Evolutionary conservation across 2,329 filamentous ascomycete species (phyloP).

Genomic region (Colletotrichum tamarilloi): DNA sequence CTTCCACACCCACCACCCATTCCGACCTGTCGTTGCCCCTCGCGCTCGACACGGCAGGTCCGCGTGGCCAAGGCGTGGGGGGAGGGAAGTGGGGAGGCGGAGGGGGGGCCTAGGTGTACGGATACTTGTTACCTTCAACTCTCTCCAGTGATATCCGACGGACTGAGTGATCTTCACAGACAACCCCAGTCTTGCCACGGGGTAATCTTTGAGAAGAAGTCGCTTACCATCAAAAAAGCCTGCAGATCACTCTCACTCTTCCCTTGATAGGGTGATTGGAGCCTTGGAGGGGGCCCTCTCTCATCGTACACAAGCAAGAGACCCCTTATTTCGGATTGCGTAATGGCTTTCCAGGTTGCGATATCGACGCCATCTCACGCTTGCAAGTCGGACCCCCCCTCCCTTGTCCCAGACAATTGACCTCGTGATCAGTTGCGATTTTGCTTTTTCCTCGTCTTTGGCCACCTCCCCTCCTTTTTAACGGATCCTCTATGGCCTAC

Average conservation of each 20-base stretch:
- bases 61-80: constrained; percentile 8
- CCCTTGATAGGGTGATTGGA: not conserved
- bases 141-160: not conserved
- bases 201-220: not conserved
- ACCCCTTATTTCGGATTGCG: constrained; percentile 2
- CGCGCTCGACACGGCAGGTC: constrained; percentile 16
- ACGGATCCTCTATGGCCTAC: not conserved
- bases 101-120: not conserved
- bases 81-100: not conserved
- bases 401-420: constrained; percentile 20
- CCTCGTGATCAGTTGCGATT: constrained; percentile 23
- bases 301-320: not conserved
- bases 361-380: not conserved
- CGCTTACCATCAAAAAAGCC: not conserved
- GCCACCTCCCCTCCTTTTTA: not conserved
- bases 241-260: not conserved
- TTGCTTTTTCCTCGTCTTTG: constrained; percentile 11
- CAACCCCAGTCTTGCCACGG: not conserved
- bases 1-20: not conserved
- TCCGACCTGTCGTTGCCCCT: constrained; percentile 7
- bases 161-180: not conserved
- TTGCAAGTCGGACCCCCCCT: not conserved
- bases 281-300: too few relatives aligned
- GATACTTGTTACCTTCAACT: too few relatives aligned
- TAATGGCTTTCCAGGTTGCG: not conserved